Evolutionary conservation across 305 asterid species (phyloP), one percentile per base, ranked within the genome.

Genomic region (Fraxinus albicans): DNA sequence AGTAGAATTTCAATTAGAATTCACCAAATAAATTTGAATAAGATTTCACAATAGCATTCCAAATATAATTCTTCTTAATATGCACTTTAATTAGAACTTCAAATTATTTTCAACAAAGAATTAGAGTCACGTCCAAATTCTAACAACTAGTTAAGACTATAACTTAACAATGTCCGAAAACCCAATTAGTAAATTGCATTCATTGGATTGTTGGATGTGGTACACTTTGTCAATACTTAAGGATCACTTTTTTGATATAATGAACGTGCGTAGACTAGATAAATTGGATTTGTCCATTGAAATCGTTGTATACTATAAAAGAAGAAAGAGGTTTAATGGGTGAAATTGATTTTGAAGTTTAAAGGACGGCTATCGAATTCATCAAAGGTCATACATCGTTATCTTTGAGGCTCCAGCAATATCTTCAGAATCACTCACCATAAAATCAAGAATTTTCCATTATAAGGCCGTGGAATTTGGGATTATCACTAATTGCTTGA

Each of bases 391-490:
- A 76, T 78, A 58, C 29, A 27, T 80, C 86, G 53, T 44, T 9
- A 44, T 44, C 53, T 44, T 10, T 25, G 53, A 44, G 53, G 17
- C 53, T 44, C 36, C 42, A 69, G 21, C 50, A 73, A 29, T 80
- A 81, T 78, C 81, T 74, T 77, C 17, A 70, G 19, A 83, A 81
- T 83, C 70, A 50, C 40, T 83, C 70, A 50, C 40, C 17, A 10
- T 1, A 19, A 29, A 17, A 77, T 58, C 67, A 78, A 69, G 77
- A 85, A 76, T 81, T 81, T 81, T 38, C 87, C 87, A 55, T 40
- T 70, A 74, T 34, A 29, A 21, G 31, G 17, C 35, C 3, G 40
- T 33, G 50, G 36, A 50, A 58, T 25, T 53, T 19, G 73, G 34
- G 60, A 15, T 35, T 58, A 58, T 74, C 83, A 50, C 9, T 73